Conservation (phyloP, 352 stramenopile genomes). For the Globisporangium spiculum region DNA sequence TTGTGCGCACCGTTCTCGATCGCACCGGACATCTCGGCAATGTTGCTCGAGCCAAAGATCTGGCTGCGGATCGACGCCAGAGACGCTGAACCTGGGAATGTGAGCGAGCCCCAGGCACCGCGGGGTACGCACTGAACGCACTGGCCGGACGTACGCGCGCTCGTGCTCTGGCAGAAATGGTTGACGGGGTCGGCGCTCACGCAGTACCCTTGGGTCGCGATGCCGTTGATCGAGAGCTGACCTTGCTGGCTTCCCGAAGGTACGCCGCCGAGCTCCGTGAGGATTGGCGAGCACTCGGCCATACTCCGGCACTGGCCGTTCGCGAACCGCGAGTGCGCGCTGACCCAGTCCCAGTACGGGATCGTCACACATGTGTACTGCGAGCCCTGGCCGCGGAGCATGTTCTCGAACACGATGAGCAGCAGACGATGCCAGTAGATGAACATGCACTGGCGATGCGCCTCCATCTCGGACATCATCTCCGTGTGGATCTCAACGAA, state of each 20-base stretch:
- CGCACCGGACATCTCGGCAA: conserved; percentile 18
- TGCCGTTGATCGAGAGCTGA: conserved; percentile 32
- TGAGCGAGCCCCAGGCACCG: conserved; percentile 15
- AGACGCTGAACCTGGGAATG: conserved; percentile 29
- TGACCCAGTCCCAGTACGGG: conserved; percentile 50
- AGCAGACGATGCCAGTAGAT: conserved; percentile 54
- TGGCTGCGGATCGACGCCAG: conserved; percentile 46
- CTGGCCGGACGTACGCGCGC: conserved; percentile 17
- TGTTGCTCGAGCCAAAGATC: conserved; percentile 38
- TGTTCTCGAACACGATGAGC: conserved; percentile 50
- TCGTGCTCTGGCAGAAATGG: conserved; percentile 49
- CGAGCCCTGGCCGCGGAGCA: conserved; percentile 38
- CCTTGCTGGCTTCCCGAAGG: conserved; percentile 1
- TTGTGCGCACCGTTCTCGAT: conserved; percentile 57
- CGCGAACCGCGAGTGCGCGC: neutral
- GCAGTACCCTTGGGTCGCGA: conserved; percentile 30
- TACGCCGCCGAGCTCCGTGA: conserved; percentile 41
- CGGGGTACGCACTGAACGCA: conserved; percentile 44
- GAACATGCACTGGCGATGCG: conserved; percentile 39
- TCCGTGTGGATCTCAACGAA: conserved; percentile 5
- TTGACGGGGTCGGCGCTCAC: conserved; percentile 27
- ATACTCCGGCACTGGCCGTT: conserved; percentile 4
- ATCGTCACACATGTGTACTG: conserved; percentile 29
- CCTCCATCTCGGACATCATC: conserved; percentile 22
- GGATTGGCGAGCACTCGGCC: conserved; percentile 13